These are phyloP conservation scores for Ogataea naganishii DNA, from an alignment of 805 yeast genomes.

Conservation along the genomic window DNA sequence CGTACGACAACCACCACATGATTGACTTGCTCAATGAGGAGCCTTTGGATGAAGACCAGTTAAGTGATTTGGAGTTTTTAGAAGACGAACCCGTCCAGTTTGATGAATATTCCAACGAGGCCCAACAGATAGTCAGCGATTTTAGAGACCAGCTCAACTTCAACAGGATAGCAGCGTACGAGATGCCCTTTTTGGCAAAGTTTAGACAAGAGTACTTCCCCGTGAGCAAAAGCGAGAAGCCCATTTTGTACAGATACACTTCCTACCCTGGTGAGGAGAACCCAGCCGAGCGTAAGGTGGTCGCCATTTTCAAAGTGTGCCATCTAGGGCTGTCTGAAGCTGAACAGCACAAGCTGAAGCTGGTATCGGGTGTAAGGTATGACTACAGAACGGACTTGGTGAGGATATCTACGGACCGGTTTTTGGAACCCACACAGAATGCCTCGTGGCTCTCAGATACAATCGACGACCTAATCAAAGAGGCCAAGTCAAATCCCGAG, in stretches of 20 bases:
- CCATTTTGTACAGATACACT: constrained; percentile 62
- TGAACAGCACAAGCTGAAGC: constrained; percentile 65
- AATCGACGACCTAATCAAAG: constrained; percentile 50
- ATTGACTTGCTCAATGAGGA: constrained; percentile 17
- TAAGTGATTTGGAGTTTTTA: constrained; percentile 21
- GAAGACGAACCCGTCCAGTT: constrained; percentile 34
- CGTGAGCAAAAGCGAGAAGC: constrained; percentile 31
- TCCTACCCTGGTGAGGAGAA: constrained; percentile 66
- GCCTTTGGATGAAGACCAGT: constrained; percentile 33
- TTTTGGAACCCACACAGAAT: constrained; percentile 78
- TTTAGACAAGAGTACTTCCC: constrained; percentile 63
- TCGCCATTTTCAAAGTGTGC: constrained; percentile 40
- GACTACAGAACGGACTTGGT: constrained; percentile 51
- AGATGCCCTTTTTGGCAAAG: constrained; percentile 76
- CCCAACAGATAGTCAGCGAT: constrained; percentile 62
- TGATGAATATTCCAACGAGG: constrained; percentile 61
- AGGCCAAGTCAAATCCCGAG: constrained; percentile 49
- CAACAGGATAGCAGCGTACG: constrained; percentile 83
- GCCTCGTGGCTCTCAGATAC: constrained; percentile 62
- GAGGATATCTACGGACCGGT: constrained; percentile 56
- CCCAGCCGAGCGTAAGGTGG: constrained; percentile 66
- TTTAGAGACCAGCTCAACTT: constrained; percentile 70
- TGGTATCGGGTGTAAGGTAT: constrained; percentile 73
- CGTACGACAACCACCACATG: constrained; percentile 29
- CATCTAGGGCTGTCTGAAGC: constrained; percentile 43